Evolutionary conservation across 768 basidiomycete genomes (phyloP), one percentile per base, ranked within the genome.

Genomic region (Kwoniella sp.): DNA sequence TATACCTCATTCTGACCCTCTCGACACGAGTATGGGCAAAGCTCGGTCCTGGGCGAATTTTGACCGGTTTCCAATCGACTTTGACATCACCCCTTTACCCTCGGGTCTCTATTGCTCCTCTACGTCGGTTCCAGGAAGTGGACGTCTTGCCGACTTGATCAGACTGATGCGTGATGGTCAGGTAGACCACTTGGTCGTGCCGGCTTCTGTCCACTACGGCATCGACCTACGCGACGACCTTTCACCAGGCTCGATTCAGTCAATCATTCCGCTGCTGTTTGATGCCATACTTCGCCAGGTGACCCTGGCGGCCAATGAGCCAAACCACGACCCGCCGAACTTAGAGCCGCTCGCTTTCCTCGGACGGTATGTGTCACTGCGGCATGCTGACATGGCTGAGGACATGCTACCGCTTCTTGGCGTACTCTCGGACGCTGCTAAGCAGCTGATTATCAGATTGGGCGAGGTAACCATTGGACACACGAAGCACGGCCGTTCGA

Each of bases 51-150:
- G 74, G 74, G 60, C 58, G 1, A 58, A 69, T 22, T 58, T 73
- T 33, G 67, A 66, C n/a, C 51, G 58, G 15, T 73, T 73, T 44
- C 61, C 67, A 14, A 47, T 73, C 22, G 69, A 71, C 50, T 74
- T 74, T 39, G 68, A 63, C 4, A 66, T 75, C 40, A 44, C 52
- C 1, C 74, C 71, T 14, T 54, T 74, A 7, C 68, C 67, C 10
- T 59, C 69, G n/a, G 72, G 70, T 3, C 38, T 73, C 12, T 53
- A 47, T 23, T 70, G 69, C 49, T 26, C 50, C 7, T 20, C 46
- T 3, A 27, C 73, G 2, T 73, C 77, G 8, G 81, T 82, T 56
- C 78, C 84, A 37, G 80, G 79, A 7, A 82, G 77, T 51, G 85
- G 86, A 0, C 77, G 79, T 63, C 79, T 90, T n/a, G n/a, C n/a